phyloP scores from a whole-genome alignment of 495 filamentous ascomycete species.

The Aspergillus sclerotiicarbonarius region DNA sequence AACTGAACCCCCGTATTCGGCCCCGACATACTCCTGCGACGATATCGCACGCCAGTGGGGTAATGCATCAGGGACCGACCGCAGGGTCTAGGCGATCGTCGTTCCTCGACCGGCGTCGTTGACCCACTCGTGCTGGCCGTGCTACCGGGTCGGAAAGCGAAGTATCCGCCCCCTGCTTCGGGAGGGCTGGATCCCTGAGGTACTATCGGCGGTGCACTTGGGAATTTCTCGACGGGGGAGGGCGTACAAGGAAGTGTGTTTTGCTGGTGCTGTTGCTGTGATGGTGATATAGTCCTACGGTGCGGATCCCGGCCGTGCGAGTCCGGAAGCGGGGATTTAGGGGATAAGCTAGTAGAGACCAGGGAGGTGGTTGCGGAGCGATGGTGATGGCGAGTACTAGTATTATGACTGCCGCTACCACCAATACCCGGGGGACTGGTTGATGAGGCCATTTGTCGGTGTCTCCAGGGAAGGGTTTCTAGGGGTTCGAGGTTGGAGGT shows the following conservation, averaged over 20 bases:
- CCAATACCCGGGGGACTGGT: neutral
- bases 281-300: neutral
- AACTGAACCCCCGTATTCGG: constrained; percentile 19
- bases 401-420: too few species aligned
- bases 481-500: constrained; percentile 8
- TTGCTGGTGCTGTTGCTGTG: constrained; percentile 10
- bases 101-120: constrained; percentile 28
- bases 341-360: constrained; percentile 15
- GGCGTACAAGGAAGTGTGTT: neutral
- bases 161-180: constrained; percentile 29
- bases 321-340: neutral
- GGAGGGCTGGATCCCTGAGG: constrained; percentile 1
- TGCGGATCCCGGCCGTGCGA: neutral
- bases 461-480: constrained; percentile 3
- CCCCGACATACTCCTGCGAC: constrained; percentile 31
- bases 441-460: neutral
- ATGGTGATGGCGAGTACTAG: constrained; percentile 27
- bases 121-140: constrained; percentile 23
- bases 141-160: constrained; percentile 22
- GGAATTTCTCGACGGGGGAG: neutral
- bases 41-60: constrained; percentile 28
- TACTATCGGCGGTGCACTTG: neutral
- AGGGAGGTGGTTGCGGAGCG: constrained; percentile 38
- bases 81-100: constrained; percentile 15
- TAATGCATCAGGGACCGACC: constrained; percentile 30